phyloP scores from a whole-genome alignment of 768 basidiomycete species.

The Mycena amicta region DNA sequence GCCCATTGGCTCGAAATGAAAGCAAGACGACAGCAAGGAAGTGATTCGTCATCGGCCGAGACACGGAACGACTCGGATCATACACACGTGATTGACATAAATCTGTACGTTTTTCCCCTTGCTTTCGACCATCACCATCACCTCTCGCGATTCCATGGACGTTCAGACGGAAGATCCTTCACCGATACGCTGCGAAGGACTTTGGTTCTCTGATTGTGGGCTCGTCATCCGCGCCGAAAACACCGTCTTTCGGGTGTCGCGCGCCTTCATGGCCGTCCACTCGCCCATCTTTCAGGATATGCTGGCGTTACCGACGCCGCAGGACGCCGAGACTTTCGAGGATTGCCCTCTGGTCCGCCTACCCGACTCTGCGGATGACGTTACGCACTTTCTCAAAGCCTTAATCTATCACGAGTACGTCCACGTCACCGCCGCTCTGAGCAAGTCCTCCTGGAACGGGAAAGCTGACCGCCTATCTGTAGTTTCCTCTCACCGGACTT shows the following conservation, averaged over 20 bases:
- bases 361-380: background rate
- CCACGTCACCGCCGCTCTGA: background rate
- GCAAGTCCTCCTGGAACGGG: background rate
- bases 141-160: no score
- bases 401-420: slow-evolving; percentile 4
- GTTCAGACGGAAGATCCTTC: background rate
- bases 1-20: no score
- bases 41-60: no score
- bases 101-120: no score
- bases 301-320: slow-evolving; percentile 12
- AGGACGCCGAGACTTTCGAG: background rate
- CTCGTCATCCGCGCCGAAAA: slow-evolving; percentile 6
- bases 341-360: background rate
- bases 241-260: slow-evolving; percentile 1
- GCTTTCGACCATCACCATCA: background rate
- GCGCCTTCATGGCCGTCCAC: slow-evolving; percentile 8
- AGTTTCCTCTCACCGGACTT: slow-evolving; percentile 4
- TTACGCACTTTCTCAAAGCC: background rate
- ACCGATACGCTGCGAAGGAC: slow-evolving; percentile 2
- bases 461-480: no score
- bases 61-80: no score
- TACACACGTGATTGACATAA: no score
- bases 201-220: slow-evolving; percentile 16
- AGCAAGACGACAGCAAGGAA: no score
- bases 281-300: slow-evolving; percentile 17